phyloP scores from a whole-genome alignment of 2,329 filamentous ascomycete genomes.

The Diplodia seriata region DNA sequence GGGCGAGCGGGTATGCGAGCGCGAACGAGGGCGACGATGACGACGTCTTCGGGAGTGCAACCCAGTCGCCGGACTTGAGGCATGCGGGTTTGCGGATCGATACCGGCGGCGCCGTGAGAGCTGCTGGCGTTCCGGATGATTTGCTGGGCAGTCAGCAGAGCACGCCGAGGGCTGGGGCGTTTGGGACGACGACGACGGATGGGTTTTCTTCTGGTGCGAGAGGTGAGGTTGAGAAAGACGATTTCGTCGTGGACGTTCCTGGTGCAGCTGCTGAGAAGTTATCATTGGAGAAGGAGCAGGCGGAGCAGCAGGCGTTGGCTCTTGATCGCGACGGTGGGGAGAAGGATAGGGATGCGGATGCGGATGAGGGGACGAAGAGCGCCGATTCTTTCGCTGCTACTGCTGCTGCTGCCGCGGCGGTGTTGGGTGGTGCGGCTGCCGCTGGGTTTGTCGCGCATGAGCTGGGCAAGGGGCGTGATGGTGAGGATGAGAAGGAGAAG shows the following conservation, averaged over 20 bases:
- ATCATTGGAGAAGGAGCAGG: background rate
- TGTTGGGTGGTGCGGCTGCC: constrained; percentile 40
- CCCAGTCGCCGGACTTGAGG: background rate
- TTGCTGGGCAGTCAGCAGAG: constrained; percentile 68
- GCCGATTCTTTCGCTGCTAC: constrained; percentile 34
- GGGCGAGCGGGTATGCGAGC: background rate
- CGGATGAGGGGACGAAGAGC: background rate
- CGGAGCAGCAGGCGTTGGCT: background rate
- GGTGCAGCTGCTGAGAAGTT: background rate
- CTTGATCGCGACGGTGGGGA: background rate
- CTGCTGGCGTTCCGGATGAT: background rate
- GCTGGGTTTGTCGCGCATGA: constrained; percentile 35
- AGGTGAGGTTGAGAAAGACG: background rate
- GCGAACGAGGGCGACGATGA: constrained; percentile 36
- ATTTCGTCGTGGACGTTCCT: background rate
- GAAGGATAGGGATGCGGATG: no score
- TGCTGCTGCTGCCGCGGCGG: constrained; percentile 41
- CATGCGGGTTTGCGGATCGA: constrained; percentile 2
- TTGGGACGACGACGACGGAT: constrained; percentile 40
- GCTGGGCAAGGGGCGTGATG: constrained; percentile 28
- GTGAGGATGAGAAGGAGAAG: background rate
- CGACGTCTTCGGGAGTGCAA: constrained; percentile 36
- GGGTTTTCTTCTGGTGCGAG: background rate
- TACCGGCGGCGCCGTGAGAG: background rate
- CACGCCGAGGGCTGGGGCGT: constrained; percentile 68